Conservation (phyloP, 208 protist genomes). For the Naegleria lovaniensis region DNA sequence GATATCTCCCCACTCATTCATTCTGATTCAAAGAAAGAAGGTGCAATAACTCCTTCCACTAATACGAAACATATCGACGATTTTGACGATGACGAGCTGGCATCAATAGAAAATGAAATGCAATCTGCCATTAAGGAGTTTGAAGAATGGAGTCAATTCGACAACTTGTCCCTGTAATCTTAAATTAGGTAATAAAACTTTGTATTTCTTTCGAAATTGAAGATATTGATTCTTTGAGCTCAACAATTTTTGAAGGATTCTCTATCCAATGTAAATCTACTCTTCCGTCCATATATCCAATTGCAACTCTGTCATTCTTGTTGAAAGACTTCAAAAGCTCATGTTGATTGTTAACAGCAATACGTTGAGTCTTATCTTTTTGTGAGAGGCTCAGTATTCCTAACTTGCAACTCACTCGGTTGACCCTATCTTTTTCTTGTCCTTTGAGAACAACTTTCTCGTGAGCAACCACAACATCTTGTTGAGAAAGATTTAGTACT, state of each 20-base stretch:
- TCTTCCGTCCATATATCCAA: not conserved
- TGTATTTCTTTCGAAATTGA: not conserved
- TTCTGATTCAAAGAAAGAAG: not conserved
- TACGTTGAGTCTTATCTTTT: not conserved
- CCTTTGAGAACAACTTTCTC: not conserved
- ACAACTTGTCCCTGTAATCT: not conserved
- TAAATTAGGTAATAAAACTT: not conserved
- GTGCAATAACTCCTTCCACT: not conserved
- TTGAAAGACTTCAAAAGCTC: not conserved
- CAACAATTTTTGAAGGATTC: not conserved
- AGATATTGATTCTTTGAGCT: not conserved
- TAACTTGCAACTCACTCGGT: not conserved
- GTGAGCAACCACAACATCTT: not conserved
- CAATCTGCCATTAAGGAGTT: not conserved
- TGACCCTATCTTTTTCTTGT: not conserved
- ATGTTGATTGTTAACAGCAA: not conserved
- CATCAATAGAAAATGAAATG: constrained; percentile 1
- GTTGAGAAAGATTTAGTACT: not conserved
- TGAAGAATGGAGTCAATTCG: not conserved
- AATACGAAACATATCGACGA: not conserved
- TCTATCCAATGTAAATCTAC: constrained; percentile 1
- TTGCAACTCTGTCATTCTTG: not conserved
- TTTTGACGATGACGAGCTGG: not conserved
- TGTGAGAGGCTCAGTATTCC: not conserved
- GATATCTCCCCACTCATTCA: not conserved